Base-by-base conservation (phyloP, 352 stramenopile genomes). In the Globisporangium heterothallicum region DNA sequence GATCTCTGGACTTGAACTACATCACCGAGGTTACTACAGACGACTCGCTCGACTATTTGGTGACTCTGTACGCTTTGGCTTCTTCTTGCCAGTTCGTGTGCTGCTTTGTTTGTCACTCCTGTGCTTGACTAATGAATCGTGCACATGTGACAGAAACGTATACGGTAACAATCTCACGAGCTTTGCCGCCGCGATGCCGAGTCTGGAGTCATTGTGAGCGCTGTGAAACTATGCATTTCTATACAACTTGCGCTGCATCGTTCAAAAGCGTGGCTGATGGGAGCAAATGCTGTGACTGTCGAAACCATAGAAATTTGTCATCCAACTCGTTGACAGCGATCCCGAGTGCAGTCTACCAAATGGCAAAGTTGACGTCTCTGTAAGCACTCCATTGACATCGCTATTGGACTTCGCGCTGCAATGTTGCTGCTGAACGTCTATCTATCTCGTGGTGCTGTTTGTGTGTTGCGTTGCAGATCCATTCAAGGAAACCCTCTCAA, bases 291-390 rank as follows among this genome's bases (percentile, higher is more conserved):
- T 3, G 4, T 42, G n/a, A n/a, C 14, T 19, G 44, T 44, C 35
- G 22, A 6, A 3, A 22, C 42, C 46, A 29, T 38, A 86, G 75
- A 29, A 69, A 87, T 47, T 34, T 89, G 42, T 72, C 61, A 6
- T 42, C 57, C 51, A 89, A 89, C 54, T 57, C 76, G 7, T 64
- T 89, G 18, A 71, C 65, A 0, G 59, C 57, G 16, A 75, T 86
- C 35, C 78, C 75, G 2, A 46, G 55, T 3, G 59, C 61, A 1
- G 59, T 89, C 22, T 87, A 73, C 44, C 61, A 71, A 6, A 70
- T 84, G 53, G 46, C 61, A 19, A 66, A 49, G 0, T 61, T 89
- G 16, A 54, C 64, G 27, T 49, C 61, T 35, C 59, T 89, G 19
- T 63, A 70, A 34, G 56, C 84, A 14, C 44, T 56, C 24, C n/a